phyloP scores from a whole-genome alignment of 306 rosid genomes.

The Pyrus bretschneideri region DNA sequence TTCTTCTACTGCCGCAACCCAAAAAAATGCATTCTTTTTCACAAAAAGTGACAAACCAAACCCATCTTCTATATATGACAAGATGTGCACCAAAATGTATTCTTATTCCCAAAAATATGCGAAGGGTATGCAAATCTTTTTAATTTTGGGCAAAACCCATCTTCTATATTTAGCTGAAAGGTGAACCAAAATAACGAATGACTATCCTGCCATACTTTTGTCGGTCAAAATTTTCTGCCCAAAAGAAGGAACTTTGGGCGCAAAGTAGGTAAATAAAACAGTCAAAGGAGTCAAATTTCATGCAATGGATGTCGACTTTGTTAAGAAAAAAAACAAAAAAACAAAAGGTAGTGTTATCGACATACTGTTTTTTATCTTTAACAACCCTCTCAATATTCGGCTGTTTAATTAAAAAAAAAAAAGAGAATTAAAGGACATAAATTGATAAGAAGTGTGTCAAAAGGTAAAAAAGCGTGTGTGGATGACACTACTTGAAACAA shows the following conservation, averaged over 20 bases:
- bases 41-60: not conserved
- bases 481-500: too few species aligned
- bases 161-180: not conserved
- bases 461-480: too few species aligned
- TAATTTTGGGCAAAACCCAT: not conserved
- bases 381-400: rapidly evolving
- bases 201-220: not conserved
- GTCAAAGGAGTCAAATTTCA: not conserved
- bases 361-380: rapidly evolving
- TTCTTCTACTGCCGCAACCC: not conserved
- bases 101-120: not conserved
- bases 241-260: not conserved
- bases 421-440: too few species aligned
- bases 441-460: rapidly evolving
- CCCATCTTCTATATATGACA: not conserved
- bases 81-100: not conserved
- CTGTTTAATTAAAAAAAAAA: rapidly evolving
- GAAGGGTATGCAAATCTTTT: not conserved
- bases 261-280: not conserved
- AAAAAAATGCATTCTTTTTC: not conserved
- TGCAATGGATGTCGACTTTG: not conserved
- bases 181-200: not conserved
- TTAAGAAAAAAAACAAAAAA: too few species aligned
- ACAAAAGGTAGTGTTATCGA: too few species aligned
- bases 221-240: not conserved